These are phyloP conservation scores for Conticribra weissflogii DNA, from an alignment of 108 stramenopile genomes.

Conservation along the genomic window DNA sequence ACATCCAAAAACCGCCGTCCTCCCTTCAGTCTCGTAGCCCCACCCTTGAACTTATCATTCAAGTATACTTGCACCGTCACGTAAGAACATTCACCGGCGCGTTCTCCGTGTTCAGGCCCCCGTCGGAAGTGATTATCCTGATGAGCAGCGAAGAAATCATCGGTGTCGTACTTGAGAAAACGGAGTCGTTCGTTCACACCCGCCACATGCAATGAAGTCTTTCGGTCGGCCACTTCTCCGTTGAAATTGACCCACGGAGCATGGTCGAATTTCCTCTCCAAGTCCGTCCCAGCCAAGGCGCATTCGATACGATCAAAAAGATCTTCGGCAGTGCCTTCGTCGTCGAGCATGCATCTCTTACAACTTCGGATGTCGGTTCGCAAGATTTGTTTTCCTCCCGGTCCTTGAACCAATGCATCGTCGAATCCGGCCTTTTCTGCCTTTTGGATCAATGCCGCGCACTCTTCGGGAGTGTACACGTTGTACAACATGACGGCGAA, in stretches of 20 bases:
- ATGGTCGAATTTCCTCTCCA: not conserved
- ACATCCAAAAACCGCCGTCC: slow-evolving; percentile 17
- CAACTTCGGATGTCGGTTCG: slow-evolving; percentile 5
- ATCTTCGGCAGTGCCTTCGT: slow-evolving; percentile 7
- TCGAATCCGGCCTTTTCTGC: slow-evolving; percentile 26
- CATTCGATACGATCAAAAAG: not conserved
- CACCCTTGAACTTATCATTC: slow-evolving; percentile 34
- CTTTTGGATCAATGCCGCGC: slow-evolving; percentile 15
- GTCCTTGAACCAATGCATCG: slow-evolving; percentile 16
- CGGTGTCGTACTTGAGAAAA: slow-evolving; percentile 20
- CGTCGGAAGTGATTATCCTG: slow-evolving; percentile 20
- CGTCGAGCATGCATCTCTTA: slow-evolving; percentile 18
- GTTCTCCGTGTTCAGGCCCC: slow-evolving; percentile 10
- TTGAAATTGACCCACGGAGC: not conserved
- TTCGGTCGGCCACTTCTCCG: not conserved
- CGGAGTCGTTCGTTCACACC: slow-evolving; percentile 27
- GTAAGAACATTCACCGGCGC: slow-evolving; percentile 22
- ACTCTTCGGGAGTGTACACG: slow-evolving; percentile 38
- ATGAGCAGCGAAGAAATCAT: slow-evolving; percentile 32
- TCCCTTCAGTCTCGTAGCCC: slow-evolving; percentile 18
- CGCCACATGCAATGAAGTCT: not conserved
- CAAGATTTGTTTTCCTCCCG: not conserved
- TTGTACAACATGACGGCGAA: slow-evolving; percentile 19
- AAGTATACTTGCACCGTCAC: slow-evolving; percentile 34
- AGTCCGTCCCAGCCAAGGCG: not conserved